phyloP scores from a whole-genome alignment of 2,329 filamentous ascomycete genomes.

The Penicillium oxalicum region DNA sequence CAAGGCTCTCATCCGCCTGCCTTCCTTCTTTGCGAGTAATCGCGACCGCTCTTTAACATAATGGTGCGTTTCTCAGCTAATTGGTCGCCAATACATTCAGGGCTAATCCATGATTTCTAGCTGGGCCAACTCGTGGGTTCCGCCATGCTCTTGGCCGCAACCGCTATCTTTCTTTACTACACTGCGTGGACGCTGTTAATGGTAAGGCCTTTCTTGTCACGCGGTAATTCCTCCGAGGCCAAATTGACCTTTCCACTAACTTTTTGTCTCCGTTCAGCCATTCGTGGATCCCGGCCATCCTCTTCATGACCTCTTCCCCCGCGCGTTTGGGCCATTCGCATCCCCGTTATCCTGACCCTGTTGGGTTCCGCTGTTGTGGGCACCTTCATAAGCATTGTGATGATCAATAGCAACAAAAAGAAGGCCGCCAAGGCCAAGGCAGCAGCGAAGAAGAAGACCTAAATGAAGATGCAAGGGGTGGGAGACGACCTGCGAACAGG shows the following conservation, averaged over 20 bases:
- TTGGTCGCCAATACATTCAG: neutral
- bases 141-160: constrained; percentile 69
- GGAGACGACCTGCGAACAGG: neutral
- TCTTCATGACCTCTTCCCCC: constrained; percentile 91
- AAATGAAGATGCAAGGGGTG: constrained; percentile 24
- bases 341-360: constrained; percentile 92
- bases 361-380: constrained; percentile 89
- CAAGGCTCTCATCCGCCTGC: constrained; percentile 5
- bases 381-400: constrained; percentile 91
- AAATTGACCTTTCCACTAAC: neutral
- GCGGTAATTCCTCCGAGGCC: too few species aligned
- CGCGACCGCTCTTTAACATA: constrained; percentile 18
- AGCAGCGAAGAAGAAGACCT: constrained; percentile 78
- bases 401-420: constrained; percentile 98
- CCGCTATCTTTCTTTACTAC: constrained; percentile 80
- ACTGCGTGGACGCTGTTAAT: constrained; percentile 96
- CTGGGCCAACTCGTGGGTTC: constrained; percentile 81
- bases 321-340: constrained; percentile 96
- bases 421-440: constrained; percentile 91
- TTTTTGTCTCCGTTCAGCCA: constrained; percentile 53
- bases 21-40: constrained; percentile 7
- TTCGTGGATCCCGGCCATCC: constrained; percentile 95
- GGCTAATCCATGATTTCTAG: constrained; percentile 46
- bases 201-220: constrained; percentile 49
- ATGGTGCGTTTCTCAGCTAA: constrained; percentile 17